phyloP scores from a whole-genome alignment of 2,329 filamentous ascomycete species.

The Microdochium trichocladiopsis region DNA sequence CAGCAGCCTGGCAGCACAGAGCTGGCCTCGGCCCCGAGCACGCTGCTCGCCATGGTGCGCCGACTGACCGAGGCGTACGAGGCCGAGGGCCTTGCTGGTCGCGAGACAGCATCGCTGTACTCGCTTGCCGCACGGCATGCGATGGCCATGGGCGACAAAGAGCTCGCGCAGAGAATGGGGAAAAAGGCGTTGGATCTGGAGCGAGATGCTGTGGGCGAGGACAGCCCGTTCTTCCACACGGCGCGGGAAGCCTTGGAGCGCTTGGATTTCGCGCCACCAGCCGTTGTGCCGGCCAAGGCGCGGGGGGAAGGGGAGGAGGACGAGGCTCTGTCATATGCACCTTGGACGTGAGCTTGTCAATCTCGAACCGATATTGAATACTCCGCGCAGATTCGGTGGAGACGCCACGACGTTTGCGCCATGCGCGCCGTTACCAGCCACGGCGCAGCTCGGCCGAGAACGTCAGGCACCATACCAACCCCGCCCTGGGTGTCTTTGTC shows the following conservation, averaged over 20 bases:
- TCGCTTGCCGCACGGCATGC: slow-evolving; percentile 7
- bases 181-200: slow-evolving; percentile 7
- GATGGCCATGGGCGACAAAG: slow-evolving; percentile 1
- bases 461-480: too few species aligned
- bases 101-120: slow-evolving; percentile 9
- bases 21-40: too few species aligned
- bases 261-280: background rate
- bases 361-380: too few species aligned
- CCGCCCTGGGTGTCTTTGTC: too few species aligned
- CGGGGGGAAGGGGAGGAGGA: background rate
- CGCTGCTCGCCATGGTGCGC: slow-evolving; percentile 1
- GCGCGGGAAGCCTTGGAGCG: background rate
- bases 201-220: slow-evolving; percentile 9
- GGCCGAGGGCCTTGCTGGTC: slow-evolving; percentile 1
- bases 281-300: background rate
- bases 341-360: slow-evolving; percentile 1
- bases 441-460: too few species aligned
- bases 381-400: too few species aligned
- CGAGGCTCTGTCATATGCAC: slow-evolving; percentile 2
- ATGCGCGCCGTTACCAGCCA: too few species aligned
- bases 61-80: slow-evolving; percentile 8
- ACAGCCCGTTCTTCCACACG: slow-evolving; percentile 8
- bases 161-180: slow-evolving; percentile 7
- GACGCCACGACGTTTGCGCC: too few species aligned
- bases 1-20: slow-evolving; percentile 3